phyloP scores from a whole-genome alignment of 2,329 filamentous ascomycete genomes.

The Didymella sp. region DNA sequence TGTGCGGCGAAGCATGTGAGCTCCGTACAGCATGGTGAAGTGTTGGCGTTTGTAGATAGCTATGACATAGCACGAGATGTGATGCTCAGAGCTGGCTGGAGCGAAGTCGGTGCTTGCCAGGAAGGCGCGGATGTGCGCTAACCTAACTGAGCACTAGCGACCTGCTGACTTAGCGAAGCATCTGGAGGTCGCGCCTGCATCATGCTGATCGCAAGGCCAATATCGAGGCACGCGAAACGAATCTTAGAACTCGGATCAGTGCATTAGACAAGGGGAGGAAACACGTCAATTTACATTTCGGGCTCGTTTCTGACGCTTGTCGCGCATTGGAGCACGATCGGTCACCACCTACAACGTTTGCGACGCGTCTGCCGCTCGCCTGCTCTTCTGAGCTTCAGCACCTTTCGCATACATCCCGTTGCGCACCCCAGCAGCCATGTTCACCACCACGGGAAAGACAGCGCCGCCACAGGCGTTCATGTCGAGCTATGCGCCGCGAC shows the following conservation, averaged over 20 bases:
- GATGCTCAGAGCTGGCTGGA: not conserved
- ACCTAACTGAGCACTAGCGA: constrained; percentile 4
- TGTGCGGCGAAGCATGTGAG: not conserved
- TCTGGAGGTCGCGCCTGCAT: constrained; percentile 31
- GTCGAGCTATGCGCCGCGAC: constrained; percentile 87
- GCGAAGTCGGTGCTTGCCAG: not conserved
- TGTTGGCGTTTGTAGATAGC: not conserved
- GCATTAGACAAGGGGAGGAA: constrained; percentile 15
- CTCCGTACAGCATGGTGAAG: not conserved
- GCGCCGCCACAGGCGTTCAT: constrained; percentile 83
- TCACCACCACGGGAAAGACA: constrained; percentile 49
- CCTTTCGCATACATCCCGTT: constrained; percentile 28
- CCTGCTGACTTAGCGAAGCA: constrained; percentile 28
- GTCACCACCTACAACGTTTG: constrained; percentile 14
- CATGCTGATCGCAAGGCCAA: constrained; percentile 29
- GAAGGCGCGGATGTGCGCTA: not conserved
- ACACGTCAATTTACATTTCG: constrained; percentile 10
- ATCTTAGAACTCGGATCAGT: constrained; percentile 22
- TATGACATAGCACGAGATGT: not conserved
- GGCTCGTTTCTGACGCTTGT: constrained; percentile 3
- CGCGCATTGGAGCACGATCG: constrained; percentile 5
- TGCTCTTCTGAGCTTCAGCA: constrained; percentile 41
- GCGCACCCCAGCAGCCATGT: constrained; percentile 46
- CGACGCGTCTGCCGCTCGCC: constrained; percentile 44
- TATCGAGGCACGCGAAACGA: constrained; percentile 36